Percentiles rank a stretch among this genome's conserved stretches.
These are phyloP conservation scores for Hypoxylon fuscum DNA, from an alignment of 495 filamentous ascomycete species.

Conservation along the genomic window DNA sequence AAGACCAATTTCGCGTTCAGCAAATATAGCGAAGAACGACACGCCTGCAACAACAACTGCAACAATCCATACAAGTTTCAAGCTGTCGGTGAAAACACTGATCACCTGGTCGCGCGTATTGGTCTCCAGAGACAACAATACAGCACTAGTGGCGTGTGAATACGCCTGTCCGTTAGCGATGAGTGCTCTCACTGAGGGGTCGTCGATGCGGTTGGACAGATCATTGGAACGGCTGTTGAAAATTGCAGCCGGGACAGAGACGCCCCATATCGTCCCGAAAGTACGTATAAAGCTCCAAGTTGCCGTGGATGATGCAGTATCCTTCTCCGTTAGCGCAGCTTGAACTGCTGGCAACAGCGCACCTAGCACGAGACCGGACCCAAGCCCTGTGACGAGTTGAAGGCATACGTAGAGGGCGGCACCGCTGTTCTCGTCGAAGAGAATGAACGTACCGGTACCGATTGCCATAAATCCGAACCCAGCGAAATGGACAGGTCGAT, in stretches of 20 bases:
- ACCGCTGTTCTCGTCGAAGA: constrained; percentile 38
- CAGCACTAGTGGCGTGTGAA: neutral
- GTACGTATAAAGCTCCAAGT: constrained; percentile 58
- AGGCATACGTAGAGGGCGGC: constrained; percentile 43
- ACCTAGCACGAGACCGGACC: constrained; percentile 47
- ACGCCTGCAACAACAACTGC: neutral
- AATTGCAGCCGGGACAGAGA: constrained; percentile 55
- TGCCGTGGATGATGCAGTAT: constrained; percentile 53
- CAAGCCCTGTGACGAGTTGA: constrained; percentile 46
- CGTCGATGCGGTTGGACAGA: constrained; percentile 7
- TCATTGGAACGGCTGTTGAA: constrained; percentile 58
- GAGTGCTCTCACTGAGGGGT: constrained; percentile 2
- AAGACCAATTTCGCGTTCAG: neutral
- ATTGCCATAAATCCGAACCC: constrained; percentile 52
- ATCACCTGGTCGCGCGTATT: neutral
- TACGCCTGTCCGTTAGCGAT: constrained; percentile 18
- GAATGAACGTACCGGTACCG: constrained; percentile 53
- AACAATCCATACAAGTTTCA: neutral
- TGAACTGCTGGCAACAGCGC: constrained; percentile 44
- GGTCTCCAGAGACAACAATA: neutral
- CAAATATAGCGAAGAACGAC: neutral
- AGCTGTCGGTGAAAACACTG: neutral
- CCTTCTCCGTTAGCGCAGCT: constrained; percentile 50
- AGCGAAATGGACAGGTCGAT: constrained; percentile 54
- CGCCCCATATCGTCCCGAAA: constrained; percentile 59